Evolutionary conservation across 2,329 filamentous ascomycete genomes (phyloP), one percentile per base, ranked within the genome.

Genomic region (Ophiostoma ulmi): DNA sequence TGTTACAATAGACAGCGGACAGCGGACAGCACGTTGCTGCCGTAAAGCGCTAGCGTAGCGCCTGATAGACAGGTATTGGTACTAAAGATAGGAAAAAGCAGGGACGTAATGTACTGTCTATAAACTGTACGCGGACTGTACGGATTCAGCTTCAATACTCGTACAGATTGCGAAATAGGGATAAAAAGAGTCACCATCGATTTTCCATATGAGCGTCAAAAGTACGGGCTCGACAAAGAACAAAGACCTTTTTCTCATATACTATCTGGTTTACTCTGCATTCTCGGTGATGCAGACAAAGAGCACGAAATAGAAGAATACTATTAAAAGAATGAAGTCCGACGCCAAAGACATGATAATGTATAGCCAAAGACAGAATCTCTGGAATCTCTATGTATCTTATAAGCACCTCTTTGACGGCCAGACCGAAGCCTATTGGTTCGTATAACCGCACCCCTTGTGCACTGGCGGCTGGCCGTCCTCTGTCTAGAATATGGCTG

Each of bases 151-250:
- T 52, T 13, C 5, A 17, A 58, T 3, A 5, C 7, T 11, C 13
- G 26, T 13, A 13, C 31, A 36, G 61, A 64, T 64, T 35, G 61
- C 61, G 61, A 64, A 64, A 64, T 64, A 64, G 61, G 61, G 58
- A 63, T 63, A 36, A 36, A 36, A 20, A 63, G 58, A 31, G 61
- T 38, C 61, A 38, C 61, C 61, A 64, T 64, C 7, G 61, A 36
- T 38, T 36, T 38, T 8, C 31, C 35, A 64, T 38, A n/a, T 22
- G 52, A 6, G 14, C 8, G 22, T 31, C 52, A 26, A 58, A 58
- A 58, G 52, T 58, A 58, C 52, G 31, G n/a, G 26, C 5, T 14
- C 22, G 52, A 58, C 52, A 58, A 58, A 58, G 52, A 48, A 39
- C 38, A 39, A 48, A 3, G 52, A 58, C 52, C n/a, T n/a, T 58